Base-by-base conservation (phyloP, 352 stramenopile species). In the Globisporangium rhizosaccharum region DNA sequence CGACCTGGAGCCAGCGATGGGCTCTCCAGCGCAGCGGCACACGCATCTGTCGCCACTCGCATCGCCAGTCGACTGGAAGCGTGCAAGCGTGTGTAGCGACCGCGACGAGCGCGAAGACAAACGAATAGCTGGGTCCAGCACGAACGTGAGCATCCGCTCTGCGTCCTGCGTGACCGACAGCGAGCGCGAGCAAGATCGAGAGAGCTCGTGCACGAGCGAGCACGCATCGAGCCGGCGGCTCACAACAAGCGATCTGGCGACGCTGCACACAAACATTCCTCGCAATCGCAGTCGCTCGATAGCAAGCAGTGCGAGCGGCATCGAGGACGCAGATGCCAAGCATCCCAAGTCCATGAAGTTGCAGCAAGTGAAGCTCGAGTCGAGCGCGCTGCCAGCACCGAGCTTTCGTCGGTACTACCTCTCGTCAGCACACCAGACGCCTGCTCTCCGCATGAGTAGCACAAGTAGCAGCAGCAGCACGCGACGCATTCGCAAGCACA, bases 351-450 rank as follows among this genome's bases (percentile, higher is more conserved):
- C 53, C 17, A 56, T 44, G 62, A 36, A 51, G 52, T 57, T 6
- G n/a, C 57, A 42, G 30, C 71, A 62, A 1, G 61, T 63, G 25
- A 65, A 52, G 11, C 42, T 54, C 15, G 55, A 54, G 47, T 1
- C 61, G 69, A 70, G 59, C 42, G 56, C 44, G 26, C 64, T 51
- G 8, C 61, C 56, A 44, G 65, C 48, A 26, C 53, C 37, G 47
- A 73, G 54, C 48, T 79, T 79, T 47, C 68, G 68, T 25, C 57
- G 68, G 42, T 79, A 79, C 53, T 79, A 79, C 51, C 61, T 79
- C 30, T 62, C 68, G 49, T 57, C 63, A 39, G 10, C 33, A 11
- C 33, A 11, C 33, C 33, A 39, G 7, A 11, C 33, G 9, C 33
- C 33, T 39, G 9, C 33, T 39, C 33, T 39, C 9, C 3, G 33